phyloP scores from a whole-genome alignment of 495 filamentous ascomycete genomes.

The Aspergillus bridgeri region DNA sequence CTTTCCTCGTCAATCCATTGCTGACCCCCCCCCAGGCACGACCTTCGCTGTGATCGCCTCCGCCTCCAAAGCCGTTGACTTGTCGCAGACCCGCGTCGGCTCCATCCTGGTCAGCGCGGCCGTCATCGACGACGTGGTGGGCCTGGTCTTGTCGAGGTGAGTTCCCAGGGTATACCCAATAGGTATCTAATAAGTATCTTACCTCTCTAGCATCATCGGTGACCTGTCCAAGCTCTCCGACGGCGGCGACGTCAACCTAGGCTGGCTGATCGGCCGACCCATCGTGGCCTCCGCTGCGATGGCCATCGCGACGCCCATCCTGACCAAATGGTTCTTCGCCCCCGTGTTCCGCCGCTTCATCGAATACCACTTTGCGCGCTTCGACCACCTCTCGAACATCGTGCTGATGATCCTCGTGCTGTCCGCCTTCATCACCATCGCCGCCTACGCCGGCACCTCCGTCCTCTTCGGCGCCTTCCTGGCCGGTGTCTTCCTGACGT shows the following conservation, averaged over 20 bases:
- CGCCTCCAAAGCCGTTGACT: constrained; percentile 22
- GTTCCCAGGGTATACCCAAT: not conserved
- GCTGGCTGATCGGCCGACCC: constrained; percentile 49
- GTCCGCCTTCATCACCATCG: constrained; percentile 48
- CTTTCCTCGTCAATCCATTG: not conserved
- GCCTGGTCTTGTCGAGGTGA: constrained; percentile 66
- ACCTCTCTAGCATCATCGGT: constrained; percentile 39
- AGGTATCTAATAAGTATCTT: not conserved
- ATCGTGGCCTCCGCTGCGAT: constrained; percentile 56
- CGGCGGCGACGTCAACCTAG: constrained; percentile 30
- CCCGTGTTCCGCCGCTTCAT: constrained; percentile 38
- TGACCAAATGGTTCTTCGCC: constrained; percentile 44
- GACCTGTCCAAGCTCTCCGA: constrained; percentile 34
- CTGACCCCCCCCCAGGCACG: constrained; percentile 16
- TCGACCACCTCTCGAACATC: constrained; percentile 31
- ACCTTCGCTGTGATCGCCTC: constrained; percentile 35
- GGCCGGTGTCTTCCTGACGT: constrained; percentile 57
- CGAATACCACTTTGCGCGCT: constrained; percentile 31
- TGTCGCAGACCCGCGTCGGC: constrained; percentile 31
- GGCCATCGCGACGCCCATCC: constrained; percentile 43
- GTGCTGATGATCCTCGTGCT: constrained; percentile 40
- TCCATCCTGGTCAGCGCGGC: constrained; percentile 54
- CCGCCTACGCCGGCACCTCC: constrained; percentile 60
- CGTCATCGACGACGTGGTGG: constrained; percentile 80
- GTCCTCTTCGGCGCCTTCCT: constrained; percentile 65